phyloP scores from a whole-genome alignment of 371 early-diverging fungal species.

The Mucor velutinosus region DNA sequence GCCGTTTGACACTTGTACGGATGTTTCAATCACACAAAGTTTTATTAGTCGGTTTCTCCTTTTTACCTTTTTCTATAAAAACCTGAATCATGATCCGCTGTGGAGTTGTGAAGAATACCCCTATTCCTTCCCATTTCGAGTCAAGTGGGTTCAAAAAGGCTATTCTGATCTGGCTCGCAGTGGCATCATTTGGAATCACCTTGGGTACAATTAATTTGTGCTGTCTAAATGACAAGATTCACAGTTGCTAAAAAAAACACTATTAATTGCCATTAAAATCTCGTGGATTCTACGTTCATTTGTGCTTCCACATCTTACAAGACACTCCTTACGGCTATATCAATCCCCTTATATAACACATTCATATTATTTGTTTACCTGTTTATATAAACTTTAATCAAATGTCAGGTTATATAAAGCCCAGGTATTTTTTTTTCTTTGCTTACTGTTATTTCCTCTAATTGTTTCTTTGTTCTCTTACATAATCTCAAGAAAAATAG shows the following conservation, averaged over 20 bases:
- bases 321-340: not conserved
- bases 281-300: not conserved
- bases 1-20: not conserved
- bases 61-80: not conserved
- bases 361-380: not conserved
- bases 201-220: not conserved
- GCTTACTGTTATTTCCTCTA: not conserved
- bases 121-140: not conserved
- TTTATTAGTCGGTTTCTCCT: not conserved
- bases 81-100: not conserved
- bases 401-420: not conserved
- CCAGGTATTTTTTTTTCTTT: not conserved
- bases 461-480: not conserved
- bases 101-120: not conserved
- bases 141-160: not conserved
- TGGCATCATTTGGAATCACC: not conserved
- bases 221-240: slow-evolving; percentile 4
- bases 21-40: not conserved
- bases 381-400: not conserved
- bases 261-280: slow-evolving; percentile 5
- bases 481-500: not conserved
- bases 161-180: not conserved
- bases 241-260: not conserved
- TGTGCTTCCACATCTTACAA: not conserved
- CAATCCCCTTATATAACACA: not conserved